Evolutionary conservation across 441 rosid species (phyloP), one percentile per base, ranked within the genome.

Genomic region (Gossypium gossypioides): DNA sequence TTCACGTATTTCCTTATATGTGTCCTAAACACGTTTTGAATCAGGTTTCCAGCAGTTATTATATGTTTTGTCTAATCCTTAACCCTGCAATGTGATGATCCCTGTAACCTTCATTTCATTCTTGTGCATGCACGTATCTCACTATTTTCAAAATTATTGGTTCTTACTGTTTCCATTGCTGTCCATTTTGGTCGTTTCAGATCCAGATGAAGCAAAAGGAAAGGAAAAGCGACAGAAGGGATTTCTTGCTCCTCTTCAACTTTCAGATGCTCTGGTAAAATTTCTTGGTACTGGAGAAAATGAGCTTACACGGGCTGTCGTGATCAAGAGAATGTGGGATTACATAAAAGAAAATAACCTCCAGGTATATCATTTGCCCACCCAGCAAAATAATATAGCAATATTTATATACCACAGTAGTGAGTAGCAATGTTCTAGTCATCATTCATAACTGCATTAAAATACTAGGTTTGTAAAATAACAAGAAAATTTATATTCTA

Each of bases 311-410:
- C 76, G 87, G 42, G 77, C 83, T 61, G 82, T 81, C 55, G 85
- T 79, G 6, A 80, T 87, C 24, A 87, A 85, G 78, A 79, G 86
- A 82, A 84, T 88, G 82, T 88, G 90, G 90, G 80, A 76, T 42
- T 88, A 84, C 81, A 86, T 88, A 59, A 86, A 88, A 74, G 78
- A 81, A 73, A 81, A 88, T 54, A 72, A 85, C 58, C 83, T 88
- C 19, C 88, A 84, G 90, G 90, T 84, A 81, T 60, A n/a, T 1
- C 6, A 6, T 65, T 59, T 34, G 18, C 34, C 25, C 51, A 42
- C 32, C 32, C 13, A 12, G 34, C 32, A 64, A 27, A 63, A 63
- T 40, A 19, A 63, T 63, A 19, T 63, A 19, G 8, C 52, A 63
- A 40, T 57, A 54, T 54, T 18, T 54, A 54, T 19, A 4, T 0